A percentile compares a stretch with the other conserved stretches of the same genome.
Conservation (phyloP, 176 grass and related monocot species). For the Musa troglodytarum region DNA sequence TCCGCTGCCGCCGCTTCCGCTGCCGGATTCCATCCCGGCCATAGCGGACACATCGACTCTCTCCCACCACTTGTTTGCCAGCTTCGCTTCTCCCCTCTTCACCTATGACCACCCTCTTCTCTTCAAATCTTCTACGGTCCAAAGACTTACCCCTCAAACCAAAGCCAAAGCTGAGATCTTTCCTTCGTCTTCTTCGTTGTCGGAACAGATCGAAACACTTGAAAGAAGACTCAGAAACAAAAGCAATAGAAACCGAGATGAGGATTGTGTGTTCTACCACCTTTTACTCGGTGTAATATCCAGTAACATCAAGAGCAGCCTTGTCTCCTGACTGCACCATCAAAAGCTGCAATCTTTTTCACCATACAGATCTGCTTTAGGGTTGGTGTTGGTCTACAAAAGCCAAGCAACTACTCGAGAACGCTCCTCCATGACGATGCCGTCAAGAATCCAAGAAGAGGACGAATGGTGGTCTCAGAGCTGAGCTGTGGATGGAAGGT, state of each 20-base stretch:
- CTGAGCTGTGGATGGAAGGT: no score
- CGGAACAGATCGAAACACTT: no score
- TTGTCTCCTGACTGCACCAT: constrained; percentile 1
- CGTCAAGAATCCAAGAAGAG: no score
- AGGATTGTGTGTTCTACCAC: no score
- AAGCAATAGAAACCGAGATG: no score
- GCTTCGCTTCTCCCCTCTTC: not conserved
- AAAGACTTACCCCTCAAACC: not conserved
- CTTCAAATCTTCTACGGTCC: not conserved
- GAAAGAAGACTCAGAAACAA: no score
- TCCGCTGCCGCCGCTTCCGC: not conserved
- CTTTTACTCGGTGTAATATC: no score
- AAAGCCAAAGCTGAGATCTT: not conserved
- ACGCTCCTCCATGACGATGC: no score
- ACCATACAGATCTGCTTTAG: not conserved
- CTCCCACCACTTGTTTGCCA: constrained; percentile 26
- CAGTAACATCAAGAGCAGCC: not conserved
- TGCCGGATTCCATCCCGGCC: constrained; percentile 10
- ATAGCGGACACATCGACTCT: constrained; percentile 16
- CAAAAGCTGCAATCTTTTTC: constrained; percentile 8
- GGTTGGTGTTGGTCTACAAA: no score
- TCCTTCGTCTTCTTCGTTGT: not conserved
- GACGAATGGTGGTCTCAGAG: no score
- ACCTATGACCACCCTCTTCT: not conserved
- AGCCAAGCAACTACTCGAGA: no score